A percentile compares a stretch with the other conserved stretches of the same genome.
phyloP scores from a whole-genome alignment of 768 basidiomycete genomes.

The Pisolithus marmoratus region DNA sequence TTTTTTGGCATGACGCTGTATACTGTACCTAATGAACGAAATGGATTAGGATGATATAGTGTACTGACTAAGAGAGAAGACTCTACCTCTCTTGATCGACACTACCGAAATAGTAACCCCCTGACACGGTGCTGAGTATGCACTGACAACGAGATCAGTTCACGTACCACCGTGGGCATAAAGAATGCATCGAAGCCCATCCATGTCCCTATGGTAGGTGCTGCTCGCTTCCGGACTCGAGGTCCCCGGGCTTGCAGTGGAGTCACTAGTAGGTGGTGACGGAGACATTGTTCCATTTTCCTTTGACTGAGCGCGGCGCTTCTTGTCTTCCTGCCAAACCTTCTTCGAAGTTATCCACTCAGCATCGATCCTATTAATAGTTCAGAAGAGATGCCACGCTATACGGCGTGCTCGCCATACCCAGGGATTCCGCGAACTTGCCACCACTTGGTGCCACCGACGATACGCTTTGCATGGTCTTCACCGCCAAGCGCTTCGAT shows the following conservation, averaged over 20 bases:
- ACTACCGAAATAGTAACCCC: constrained; percentile 83
- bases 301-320: constrained; percentile 40
- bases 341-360: constrained; percentile 88
- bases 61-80: not conserved
- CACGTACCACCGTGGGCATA: constrained; percentile 69
- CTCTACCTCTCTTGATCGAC: constrained; percentile 66
- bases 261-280: constrained; percentile 6
- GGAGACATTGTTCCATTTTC: constrained; percentile 5
- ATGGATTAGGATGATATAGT: constrained; percentile 1
- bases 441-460: constrained; percentile 97
- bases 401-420: constrained; percentile 35
- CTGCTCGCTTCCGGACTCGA: constrained; percentile 28
- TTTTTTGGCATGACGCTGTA: constrained; percentile 85
- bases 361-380: constrained; percentile 56
- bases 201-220: constrained; percentile 66
- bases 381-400: constrained; percentile 8
- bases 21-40: constrained; percentile 46
- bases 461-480: constrained; percentile 56
- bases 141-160: not conserved
- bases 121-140: constrained; percentile 28
- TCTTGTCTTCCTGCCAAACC: constrained; percentile 70
- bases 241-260: constrained; percentile 10
- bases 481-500: constrained; percentile 84
- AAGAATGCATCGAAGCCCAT: constrained; percentile 79
- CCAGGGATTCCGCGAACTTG: constrained; percentile 84